Evolutionary conservation across 768 basidiomycete species (phyloP), one percentile per base, ranked within the genome.

Genomic region (Lentinula sp.): DNA sequence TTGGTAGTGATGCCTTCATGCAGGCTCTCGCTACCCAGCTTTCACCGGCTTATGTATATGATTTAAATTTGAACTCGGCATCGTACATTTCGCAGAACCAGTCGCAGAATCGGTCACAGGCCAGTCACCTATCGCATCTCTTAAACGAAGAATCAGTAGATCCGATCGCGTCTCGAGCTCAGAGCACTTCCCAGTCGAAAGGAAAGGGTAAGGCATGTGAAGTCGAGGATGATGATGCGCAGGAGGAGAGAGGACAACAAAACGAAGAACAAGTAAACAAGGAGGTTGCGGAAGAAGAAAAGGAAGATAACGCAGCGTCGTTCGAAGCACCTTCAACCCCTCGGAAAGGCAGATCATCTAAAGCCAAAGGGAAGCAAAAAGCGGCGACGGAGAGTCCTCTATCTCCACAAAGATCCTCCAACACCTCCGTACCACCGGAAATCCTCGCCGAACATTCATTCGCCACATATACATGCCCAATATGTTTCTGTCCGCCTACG

Each of bases 401-500:
- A 37, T 12, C 13, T 33, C 23, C 48, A 6, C 59, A 28, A 43
- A 28, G 28, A 28, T 28, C 13, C 6, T 18, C 37, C 37, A 60
- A 18, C 20, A 9, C 50, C 37, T 28, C 48, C 59, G 18, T 36
- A 18, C 0, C 49, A 5, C 8, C 59, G 1, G 23, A 39, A 6
- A 52, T 51, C 39, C 49, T 48, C 42, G 20, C 45, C 1, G 16
- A 16, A 18, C 39, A 46, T 13, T 74, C 70, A 0, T 77, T 90
- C 15, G 79, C 86, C 0, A 73, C 78, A n/a, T 91, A 90, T 69
- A 83, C 81, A 0, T 91, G 91, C 67, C 91, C 91, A 9, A 87
- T 92, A 62, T 92, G 91, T 68, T 90, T 91, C 76, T 85, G 78
- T 43, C 81, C 87, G 0, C 90, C 90, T 0, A 83, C 83, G 0